A percentile compares a stretch with the other conserved stretches of the same genome.
Evolutionary conservation across 2,329 filamentous ascomycete genomes (phyloP).

Genomic region (Epichloe sylvatica): DNA sequence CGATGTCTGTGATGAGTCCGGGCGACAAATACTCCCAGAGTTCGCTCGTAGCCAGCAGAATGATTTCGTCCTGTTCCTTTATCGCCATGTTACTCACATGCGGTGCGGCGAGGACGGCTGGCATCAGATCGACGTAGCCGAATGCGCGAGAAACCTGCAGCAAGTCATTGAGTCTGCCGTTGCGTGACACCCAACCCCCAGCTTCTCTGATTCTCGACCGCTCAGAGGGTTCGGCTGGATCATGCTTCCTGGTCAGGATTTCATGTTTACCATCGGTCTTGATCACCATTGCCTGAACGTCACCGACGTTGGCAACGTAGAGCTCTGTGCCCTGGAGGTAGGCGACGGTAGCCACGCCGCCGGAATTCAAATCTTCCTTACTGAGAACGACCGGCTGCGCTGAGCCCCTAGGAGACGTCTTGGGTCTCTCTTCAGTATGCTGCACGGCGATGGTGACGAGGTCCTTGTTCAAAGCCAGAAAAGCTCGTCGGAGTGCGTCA

Average conservation of each 20-base stretch:
- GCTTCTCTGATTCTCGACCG: conserved; percentile 83
- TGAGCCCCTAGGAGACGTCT: conserved; percentile 55
- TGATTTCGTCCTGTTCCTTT: conserved; percentile 82
- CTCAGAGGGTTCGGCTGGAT: conserved; percentile 75
- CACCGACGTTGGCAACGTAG: conserved; percentile 88
- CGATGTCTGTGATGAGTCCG: conserved; percentile 83
- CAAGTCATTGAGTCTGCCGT: conserved; percentile 82
- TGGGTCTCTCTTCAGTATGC: conserved; percentile 58
- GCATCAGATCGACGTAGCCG: conserved; percentile 85
- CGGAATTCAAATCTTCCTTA: conserved; percentile 79
- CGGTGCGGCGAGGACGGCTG: conserved; percentile 82
- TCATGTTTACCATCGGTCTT: conserved; percentile 73
- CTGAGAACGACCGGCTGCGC: conserved; percentile 62
- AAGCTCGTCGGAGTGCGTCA: conserved; percentile 76
- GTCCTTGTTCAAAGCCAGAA: conserved; percentile 85
- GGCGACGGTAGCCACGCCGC: conserved; percentile 80
- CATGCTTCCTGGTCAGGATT: conserved; percentile 80
- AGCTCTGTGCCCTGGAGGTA: conserved; percentile 84
- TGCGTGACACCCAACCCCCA: conserved; percentile 88
- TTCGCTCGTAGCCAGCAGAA: conserved; percentile 79
- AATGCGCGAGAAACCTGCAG: conserved; percentile 90
- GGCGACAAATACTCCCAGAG: conserved; percentile 91
- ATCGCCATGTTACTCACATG: conserved; percentile 66
- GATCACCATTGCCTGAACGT: conserved; percentile 90
- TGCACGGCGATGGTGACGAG: conserved; percentile 74